A percentile compares a stretch with the other conserved stretches of the same genome.
Conservation (phyloP, 208 protist genomes). For the Entamoeba dispar region DNA sequence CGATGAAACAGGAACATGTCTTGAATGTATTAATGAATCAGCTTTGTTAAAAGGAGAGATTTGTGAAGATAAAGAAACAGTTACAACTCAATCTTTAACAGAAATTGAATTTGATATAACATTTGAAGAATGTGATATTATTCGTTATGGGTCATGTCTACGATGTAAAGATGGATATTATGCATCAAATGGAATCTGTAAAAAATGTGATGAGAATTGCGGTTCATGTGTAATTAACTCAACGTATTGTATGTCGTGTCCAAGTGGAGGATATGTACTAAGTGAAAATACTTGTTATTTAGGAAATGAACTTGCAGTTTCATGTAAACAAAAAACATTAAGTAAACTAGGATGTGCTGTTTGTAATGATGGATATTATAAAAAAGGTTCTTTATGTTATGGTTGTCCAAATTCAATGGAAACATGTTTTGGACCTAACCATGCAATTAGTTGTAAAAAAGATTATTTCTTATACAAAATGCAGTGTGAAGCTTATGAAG, state of each 20-base stretch:
- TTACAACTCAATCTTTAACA: background rate
- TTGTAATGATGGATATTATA: background rate
- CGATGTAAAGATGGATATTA: background rate
- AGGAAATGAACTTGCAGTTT: background rate
- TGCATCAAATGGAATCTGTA: background rate
- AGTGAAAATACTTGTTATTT: background rate
- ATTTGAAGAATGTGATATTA: background rate
- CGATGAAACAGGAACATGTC: background rate
- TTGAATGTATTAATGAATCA: background rate
- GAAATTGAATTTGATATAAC: background rate
- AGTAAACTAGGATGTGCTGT: background rate
- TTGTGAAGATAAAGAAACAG: background rate
- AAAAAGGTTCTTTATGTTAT: background rate
- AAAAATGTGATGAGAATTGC: background rate
- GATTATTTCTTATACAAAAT: background rate
- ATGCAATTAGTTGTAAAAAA: background rate
- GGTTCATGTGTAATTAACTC: background rate
- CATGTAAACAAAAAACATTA: background rate
- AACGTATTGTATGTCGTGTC: background rate
- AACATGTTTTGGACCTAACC: background rate
- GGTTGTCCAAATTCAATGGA: background rate
- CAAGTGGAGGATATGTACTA: background rate
- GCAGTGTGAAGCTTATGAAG: background rate
- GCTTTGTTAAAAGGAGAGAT: background rate
- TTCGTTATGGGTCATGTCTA: background rate